These are phyloP conservation scores for Suillus paluster DNA, from an alignment of 768 basidiomycete species.

Conservation along the genomic window DNA sequence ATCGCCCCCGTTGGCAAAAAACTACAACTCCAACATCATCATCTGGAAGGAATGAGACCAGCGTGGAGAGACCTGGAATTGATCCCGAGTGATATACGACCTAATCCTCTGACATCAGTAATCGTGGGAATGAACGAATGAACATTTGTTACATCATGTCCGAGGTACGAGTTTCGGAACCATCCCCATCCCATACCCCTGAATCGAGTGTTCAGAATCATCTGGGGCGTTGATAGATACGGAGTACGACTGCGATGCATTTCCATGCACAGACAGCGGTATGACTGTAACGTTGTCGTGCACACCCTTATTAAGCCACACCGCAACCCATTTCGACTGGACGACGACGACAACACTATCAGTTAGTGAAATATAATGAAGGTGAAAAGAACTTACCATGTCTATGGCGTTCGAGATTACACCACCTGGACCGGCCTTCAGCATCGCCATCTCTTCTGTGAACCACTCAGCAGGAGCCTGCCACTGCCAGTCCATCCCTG, in stretches of 20 bases:
- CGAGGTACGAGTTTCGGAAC: slow-evolving; percentile 41
- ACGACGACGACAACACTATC: background rate
- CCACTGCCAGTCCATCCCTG: slow-evolving; percentile 40
- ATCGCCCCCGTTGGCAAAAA: slow-evolving; percentile 36
- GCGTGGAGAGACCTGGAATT: slow-evolving; percentile 38
- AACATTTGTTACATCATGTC: slow-evolving; percentile 40
- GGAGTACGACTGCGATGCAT: slow-evolving; percentile 36
- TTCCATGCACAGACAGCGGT: slow-evolving; percentile 32
- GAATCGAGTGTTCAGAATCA: slow-evolving; percentile 29
- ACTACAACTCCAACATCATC: slow-evolving; percentile 41
- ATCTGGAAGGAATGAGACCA: slow-evolving; percentile 37
- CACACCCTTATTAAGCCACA: slow-evolving; percentile 40
- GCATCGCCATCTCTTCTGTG: slow-evolving; percentile 24
- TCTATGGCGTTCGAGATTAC: slow-evolving; percentile 48
- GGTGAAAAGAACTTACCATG: slow-evolving; percentile 38
- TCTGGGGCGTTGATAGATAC: slow-evolving; percentile 20
- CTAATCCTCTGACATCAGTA: slow-evolving; percentile 23
- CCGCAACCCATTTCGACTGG: slow-evolving; percentile 45
- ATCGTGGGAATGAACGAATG: background rate
- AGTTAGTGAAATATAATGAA: background rate
- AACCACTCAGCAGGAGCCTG: slow-evolving; percentile 36
- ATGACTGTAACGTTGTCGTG: slow-evolving; percentile 37
- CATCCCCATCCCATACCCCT: slow-evolving; percentile 50
- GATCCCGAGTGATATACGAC: slow-evolving; percentile 38
- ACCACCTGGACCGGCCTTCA: slow-evolving; percentile 45